Base-by-base conservation (phyloP, 2,329 filamentous ascomycete genomes). In the Fusarium piperis region DNA sequence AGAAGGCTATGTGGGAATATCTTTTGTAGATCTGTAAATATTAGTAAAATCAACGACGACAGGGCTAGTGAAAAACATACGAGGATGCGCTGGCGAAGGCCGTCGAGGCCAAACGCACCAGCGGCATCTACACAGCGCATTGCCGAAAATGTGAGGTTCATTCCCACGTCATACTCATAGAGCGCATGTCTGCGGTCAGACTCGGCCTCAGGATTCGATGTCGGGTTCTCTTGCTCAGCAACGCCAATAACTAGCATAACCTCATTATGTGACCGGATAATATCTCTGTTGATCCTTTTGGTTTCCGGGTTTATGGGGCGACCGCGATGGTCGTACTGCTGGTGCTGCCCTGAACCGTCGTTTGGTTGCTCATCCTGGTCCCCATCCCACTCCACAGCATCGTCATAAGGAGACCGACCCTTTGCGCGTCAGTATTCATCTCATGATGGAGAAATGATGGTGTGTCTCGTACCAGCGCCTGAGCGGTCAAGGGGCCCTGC, bases 241-340 rank as follows among this genome's bases (percentile, higher is more conserved):
- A 90, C 88, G 6, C 88, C 88, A 39, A 90, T 90, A 11, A 89
- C 87, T 18, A 86, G 83, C 88, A 90, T 90, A 4, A 90, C 88
- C 70, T 90, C 88, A 70, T 90, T 90, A 73, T 90, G 88, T 11
- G 88, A 85, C 58, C 88, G 83, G 28, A 90, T 87, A 33, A 90
- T 85, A 64, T 88, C 85, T 55, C 85, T 84, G 70, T 89, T 89
- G 68, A 89, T 84, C 13, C 82, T 81, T 73, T 85, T 87, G 1
- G 87, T 89, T 58, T 85, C 83, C 0, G 83, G 83, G 70, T 90
- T 90, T 56, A 88, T 74, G 4, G 88, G 86, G 11, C 88, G 86
- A 15, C 88, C 88, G 35, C 86, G 84, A 41, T 84, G 82, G 70
- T 90, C 88, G 72, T 87, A 90, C 52, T 85, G 78, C 75, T 85